Base-by-base conservation (phyloP, 2,329 filamentous ascomycete species). In the Hypoxylon sp. region DNA sequence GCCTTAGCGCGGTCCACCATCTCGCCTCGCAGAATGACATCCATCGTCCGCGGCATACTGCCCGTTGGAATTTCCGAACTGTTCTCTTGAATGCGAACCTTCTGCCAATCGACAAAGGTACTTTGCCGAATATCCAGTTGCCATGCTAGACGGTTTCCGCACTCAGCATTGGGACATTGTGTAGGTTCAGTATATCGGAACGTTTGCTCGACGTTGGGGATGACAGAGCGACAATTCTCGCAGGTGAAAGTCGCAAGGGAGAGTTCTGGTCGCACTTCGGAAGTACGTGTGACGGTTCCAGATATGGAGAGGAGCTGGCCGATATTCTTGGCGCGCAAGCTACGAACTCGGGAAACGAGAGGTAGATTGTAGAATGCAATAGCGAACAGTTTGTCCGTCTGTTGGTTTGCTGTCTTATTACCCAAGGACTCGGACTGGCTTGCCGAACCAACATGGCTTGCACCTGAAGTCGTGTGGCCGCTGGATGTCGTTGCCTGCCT, bases 81-180 rank as follows among this genome's bases (percentile, higher is more conserved):
- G 82, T 98, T 99, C 80, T 99, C 96, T 81, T 99, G 96, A 68
- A 98, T 93, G 69, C 97, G 92, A 23, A 98, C 94, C 79, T 98
- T 98, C 79, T 99, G 96, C 96, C 96, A 99, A 82, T 99, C 96
- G 68, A 99, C 92, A 78, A 99, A 99, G 0, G 94, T 98, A 79
- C 94, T 98, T 79, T 97, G 95, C 46, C 93, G 88, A 75, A 99
- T 98, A 75, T 99, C 95, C n/a, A 99, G 83, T 72, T 94, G 90
- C 96, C 96, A 99, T n/a, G 92, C 93, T 64, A 91, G 84, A 25
- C 96, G 90, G 82, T 99, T 99, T 74, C 90, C 90, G 79, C 96
- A 99, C 5, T 87, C 92, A 25, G 84, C 79, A 77, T 98, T 98
- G 9, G 96, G 95, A 74, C 96, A 99, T 82, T 98, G 93, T 2